A percentile compares a stretch with the other conserved stretches of the same genome.
These are phyloP conservation scores for Pichia paraexigua DNA, from an alignment of 805 yeast genomes.

Conservation along the genomic window DNA sequence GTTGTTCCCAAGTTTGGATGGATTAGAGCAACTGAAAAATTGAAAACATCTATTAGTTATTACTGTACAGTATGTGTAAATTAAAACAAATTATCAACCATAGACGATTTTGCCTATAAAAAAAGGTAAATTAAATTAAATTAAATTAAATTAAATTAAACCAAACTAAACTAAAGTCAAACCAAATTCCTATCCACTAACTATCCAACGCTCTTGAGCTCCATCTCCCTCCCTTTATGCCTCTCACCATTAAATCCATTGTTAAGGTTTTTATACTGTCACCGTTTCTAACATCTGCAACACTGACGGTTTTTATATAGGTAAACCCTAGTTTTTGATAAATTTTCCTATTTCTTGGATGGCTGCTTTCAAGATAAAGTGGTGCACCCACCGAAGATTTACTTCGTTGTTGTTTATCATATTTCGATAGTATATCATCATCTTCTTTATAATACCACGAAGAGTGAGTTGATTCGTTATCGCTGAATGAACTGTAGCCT, in stretches of 20 bases:
- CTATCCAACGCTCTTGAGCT: conserved; percentile 10
- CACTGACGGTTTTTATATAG: conserved; percentile 28
- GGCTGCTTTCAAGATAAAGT: conserved; percentile 50
- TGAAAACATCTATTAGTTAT: too few species aligned
- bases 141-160: too few species aligned
- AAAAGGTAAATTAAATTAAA: too few species aligned
- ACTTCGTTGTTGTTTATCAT: conserved; percentile 24
- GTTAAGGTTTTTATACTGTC: conserved; percentile 22
- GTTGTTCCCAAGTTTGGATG: conserved; percentile 32
- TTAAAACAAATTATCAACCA: too few species aligned
- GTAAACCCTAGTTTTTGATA: conserved; percentile 49
- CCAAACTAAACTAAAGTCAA: too few species aligned
- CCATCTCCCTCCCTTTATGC: conserved; percentile 31
- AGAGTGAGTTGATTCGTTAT: conserved; percentile 28
- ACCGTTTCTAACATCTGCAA: conserved; percentile 26
- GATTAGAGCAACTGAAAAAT: conserved; percentile 5
- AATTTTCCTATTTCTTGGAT: conserved; percentile 43
- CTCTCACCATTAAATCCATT: conserved; percentile 34
- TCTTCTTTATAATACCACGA: conserved; percentile 30
- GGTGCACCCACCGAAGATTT: conserved; percentile 24
- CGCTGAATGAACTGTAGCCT: conserved; percentile 27
- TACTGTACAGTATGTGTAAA: too few species aligned
- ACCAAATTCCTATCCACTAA: too few species aligned
- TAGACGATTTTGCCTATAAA: too few species aligned
- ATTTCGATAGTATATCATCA: conserved; percentile 27